Evolutionary conservation across 371 early-diverging fungal species (phyloP).

Genomic region (Fennellomyces sp.): DNA sequence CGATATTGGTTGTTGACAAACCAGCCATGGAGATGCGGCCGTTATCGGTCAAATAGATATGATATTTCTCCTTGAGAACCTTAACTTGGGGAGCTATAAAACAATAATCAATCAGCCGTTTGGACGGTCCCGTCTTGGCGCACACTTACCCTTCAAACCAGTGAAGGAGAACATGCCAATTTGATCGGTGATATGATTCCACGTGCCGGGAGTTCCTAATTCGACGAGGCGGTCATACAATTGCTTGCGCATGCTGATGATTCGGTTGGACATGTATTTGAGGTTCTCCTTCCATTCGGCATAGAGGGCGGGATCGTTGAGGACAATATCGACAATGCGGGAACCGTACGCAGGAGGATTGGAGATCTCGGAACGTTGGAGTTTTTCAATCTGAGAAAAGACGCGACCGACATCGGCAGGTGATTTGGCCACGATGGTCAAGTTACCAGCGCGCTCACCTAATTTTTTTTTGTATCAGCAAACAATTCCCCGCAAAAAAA

Average conservation of each 20-base stretch:
- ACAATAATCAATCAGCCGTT: constrained; percentile 3
- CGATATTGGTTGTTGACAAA: constrained; percentile 82
- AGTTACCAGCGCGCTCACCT: constrained; percentile 87
- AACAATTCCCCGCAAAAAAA: too few relatives aligned
- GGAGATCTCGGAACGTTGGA: constrained; percentile 85
- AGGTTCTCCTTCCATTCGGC: constrained; percentile 84
- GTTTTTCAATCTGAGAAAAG: constrained; percentile 79
- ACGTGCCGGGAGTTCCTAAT: constrained; percentile 87
- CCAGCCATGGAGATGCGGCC: constrained; percentile 96
- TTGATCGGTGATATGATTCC: constrained; percentile 92
- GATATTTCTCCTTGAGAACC: constrained; percentile 78
- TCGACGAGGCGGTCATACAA: constrained; percentile 63
- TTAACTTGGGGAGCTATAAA: constrained; percentile 63
- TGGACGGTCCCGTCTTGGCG: neutral
- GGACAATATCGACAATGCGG: constrained; percentile 78
- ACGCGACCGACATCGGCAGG: constrained; percentile 55
- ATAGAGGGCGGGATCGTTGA: constrained; percentile 76
- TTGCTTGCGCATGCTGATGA: constrained; percentile 81
- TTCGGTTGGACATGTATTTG: constrained; percentile 85
- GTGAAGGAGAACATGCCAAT: constrained; percentile 98
- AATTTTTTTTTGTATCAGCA: too few relatives aligned
- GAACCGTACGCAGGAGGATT: constrained; percentile 92
- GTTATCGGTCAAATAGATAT: constrained; percentile 90
- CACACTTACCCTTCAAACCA: constrained; percentile 65
- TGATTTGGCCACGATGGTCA: constrained; percentile 72